Base-by-base conservation (phyloP, 2,329 filamentous ascomycete species). In the Periconia macrospinosa region DNA sequence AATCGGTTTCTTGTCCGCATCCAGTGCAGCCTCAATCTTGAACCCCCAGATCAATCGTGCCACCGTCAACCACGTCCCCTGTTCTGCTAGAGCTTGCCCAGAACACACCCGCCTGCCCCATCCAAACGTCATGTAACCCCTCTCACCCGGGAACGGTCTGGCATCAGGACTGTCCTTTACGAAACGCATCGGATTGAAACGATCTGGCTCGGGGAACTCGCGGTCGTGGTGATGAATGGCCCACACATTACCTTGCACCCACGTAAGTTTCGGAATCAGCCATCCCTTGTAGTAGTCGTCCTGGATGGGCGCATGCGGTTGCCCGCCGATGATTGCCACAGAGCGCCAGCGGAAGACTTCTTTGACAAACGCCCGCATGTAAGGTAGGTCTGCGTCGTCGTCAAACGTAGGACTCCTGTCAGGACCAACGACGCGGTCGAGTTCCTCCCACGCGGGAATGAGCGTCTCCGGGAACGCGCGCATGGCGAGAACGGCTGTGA, bases 41-140 rank as follows among this genome's bases (percentile, higher is more conserved):
- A 85, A 86, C 0, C 76, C 83, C 82, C 84, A 86, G 7, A 86
- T 71, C 27, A 86, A 61, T 14, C 83, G 72, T 9, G 81, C 80
- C 43, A 86, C 75, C 0, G 80, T 83, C 60, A 86, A 79, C 76
- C 82, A 86, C 0, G 82, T 82, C 6, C 83, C 82, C 61, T 85
- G 81, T 67, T 86, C 83, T 1, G 83, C 83, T 17, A 86, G 72
- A 49, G 84, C 80, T 30, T 83, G 81, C 0, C 84, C 84, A 2
- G 80, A 83, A 64, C 84, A 87, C 42, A 85, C 77, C 20, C 84
- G 75, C 6, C 83, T 74, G 1, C 83, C 83, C 9, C 79, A 79
- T 18, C 83, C 83, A 50, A 83, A 86, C 0, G 75, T 77, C 64
- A 82, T 84, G 9, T 80, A 77, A 45, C 84, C 82, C 14, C 81